Evolutionary conservation across 108 stramenopile species (phyloP), one percentile per base, ranked within the genome.

Genomic region (Cyclostephanos tholiformis): DNA sequence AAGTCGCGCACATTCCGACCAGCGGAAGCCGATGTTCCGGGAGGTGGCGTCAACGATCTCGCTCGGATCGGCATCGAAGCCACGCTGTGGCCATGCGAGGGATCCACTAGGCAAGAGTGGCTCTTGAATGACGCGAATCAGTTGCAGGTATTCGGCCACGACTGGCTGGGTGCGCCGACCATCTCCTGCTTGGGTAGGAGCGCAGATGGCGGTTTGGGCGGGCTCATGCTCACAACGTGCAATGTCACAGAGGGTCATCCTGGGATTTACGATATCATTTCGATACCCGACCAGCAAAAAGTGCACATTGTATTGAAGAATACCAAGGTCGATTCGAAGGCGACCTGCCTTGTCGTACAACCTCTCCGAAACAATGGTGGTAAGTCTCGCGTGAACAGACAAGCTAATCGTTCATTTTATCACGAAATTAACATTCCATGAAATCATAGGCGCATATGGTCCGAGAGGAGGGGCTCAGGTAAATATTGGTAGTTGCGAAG

Each of bases 51-150:
- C 23, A 93, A 93, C 63, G 88, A 93, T 77, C 64, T 90, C 38
- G 95, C 92, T 51, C 83, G 88, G n/a, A 55, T 73, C 35, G 95
- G 92, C n/a, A 79, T 95, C 17, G 95, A 95, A 58, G 65, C 90
- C 19, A 93, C 95, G 17, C 56, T 88, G 14, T 93, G 89, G 89
- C 92, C 92, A 12, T 95, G 95, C 72, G 92, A 95, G 74, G 95
- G 95, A n/a, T 91, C 92, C 2, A 91, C 91, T 11, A 72, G 94
- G 68, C 94, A 95, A 68, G 63, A 84, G 62, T 92, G 89, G 76
- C 60, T 61, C 8, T 71, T 84, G 48, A 76, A 88, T 39, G 74
- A 72, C 6, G 71, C 76, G 30, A 77, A 85, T 19, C 66, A 82
- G 32, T 68, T 91, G 44, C 66, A 82, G 70, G 91, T 92, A 12